Evolutionary conservation across 2,329 filamentous ascomycete genomes (phyloP), one percentile per base, ranked within the genome.

Genomic region (Ceratocystis albifundus): DNA sequence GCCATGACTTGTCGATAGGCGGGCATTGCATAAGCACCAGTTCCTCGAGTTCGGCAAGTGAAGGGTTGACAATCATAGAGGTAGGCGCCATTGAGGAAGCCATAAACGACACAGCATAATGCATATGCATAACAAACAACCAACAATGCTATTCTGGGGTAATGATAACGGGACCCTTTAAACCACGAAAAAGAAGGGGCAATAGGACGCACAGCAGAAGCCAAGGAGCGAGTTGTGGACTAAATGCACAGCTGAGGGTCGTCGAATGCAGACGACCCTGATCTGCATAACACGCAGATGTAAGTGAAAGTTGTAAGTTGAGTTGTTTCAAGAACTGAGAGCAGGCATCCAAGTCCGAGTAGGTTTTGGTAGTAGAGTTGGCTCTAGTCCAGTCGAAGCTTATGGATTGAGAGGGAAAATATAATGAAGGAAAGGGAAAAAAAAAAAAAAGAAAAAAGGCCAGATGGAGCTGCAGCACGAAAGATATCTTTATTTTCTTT

Each of bases 1-100:
- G 67, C 77, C 78, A 80, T 55, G 71, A 74, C 20, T 74, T 72
- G 68, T 79, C 72, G 6, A 79, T 69, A 2, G 74, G 73, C 6
- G 78, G 78, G 5, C 76, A 74, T 4, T 68, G 69, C 12, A 69
- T 44, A 44, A 77, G 71, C 57, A 72, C 69, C 59, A 74, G 72
- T 1, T 57, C 53, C 25, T 70, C 63, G 2, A 74, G 68, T 41
- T 48, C 66, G 28, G 53, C 45, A 25, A 67, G 55, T 22, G 66
- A 67, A 55, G 66, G 66, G 45, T 67, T 50, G 36, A 67, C 22
- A 57, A 67, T 41, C 36, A 41, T 65, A 64, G 45, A 55, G 62
- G 66, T 62, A 62, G 66, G 66, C n/a, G 55, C 62, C 66, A 67
- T 67, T 28, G 62, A 55, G 8, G 57, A 36, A 50, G 45, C 55